Evolutionary conservation across 2,329 filamentous ascomycete species (phyloP), one percentile per base, ranked within the genome.

Genomic region (Paraphoma sp.): DNA sequence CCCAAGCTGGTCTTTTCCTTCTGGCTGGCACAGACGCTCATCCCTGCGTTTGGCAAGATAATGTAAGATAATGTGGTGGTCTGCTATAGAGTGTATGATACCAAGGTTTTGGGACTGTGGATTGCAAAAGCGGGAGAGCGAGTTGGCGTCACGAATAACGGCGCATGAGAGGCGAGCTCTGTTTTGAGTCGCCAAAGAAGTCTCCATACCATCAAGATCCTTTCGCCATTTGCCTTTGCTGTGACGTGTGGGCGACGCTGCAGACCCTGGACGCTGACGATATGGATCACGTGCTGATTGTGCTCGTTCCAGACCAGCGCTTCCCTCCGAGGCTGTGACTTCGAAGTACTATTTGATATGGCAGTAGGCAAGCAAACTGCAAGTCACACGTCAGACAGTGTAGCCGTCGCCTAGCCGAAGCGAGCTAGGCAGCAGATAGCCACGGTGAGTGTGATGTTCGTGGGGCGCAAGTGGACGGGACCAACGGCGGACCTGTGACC

Each of bases 1-100:
- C 95, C 95, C 62, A 99, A 99, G 86, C 86, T 99, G 59, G 95
- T 98, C 62, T 99, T 99, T 84, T 97, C 93, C 59, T 99, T 99
- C 88, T 99, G 95, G 95, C 87, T 99, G 75, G 95, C 95, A 55
- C 95, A 99, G 84, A 98, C 95, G 30, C 84, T 99, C 71, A 99
- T 99, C 75, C 95, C 95, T 49, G 90, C 93, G 40, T 98, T 98
- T 78, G 91, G 87, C 72, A 87, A 87, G 78, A 76, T 88, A 56
- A 79, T 87, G 76, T 87, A 83, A 66, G 58, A 44, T 36, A 36
- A 36, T 52, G 44, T 47, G 48, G 57, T 49, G 45, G 48, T 60
- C 54, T 54, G 53, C 51, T 52, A 46, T 51, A 45, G 55, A 63
- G 44, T 72, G 70, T 73, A 75, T 48, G 58, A 69, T 72, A 69